Evolutionary conservation across 169 alveolate species (phyloP), one percentile per base, ranked within the genome.

Genomic region (Plasmodium cynomolgi): DNA sequence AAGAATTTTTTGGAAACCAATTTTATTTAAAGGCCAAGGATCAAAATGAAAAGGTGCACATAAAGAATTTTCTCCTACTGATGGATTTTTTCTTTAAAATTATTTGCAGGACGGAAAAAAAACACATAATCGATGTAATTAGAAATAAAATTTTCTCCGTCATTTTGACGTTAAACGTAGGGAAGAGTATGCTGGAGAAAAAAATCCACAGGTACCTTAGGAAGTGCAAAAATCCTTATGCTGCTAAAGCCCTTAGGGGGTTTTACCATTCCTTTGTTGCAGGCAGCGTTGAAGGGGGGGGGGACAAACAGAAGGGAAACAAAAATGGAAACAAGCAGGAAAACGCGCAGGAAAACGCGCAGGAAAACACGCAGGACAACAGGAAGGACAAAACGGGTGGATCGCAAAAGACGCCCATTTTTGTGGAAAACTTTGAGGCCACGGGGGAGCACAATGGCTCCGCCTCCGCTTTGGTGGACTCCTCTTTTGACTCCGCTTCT

Each of bases 71-170:
- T 75, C 62, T 85, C 58, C 68, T 39, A 75, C 39, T 85, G 47
- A 50, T 85, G 33, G 93, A 85, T 13, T 84, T 83, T 33, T 85
- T 85, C 23, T 85, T 85, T 62, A 85, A 85, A 85, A 85, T 85
- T 50, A 33, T 74, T 13, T 85, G 93, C 37, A 75, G 11, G 44
- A 85, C 93, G 39, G 84, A 85, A 17, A 74, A 75, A 34, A 85
- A 73, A 47, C 81, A 85, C 29, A 77, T 77, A 9, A 54, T 85
- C 29, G 81, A 85, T 75, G 31, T 85, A 4, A 85, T 85, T 74
- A 44, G 62, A 15, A 85, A 85, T 26, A 85, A 85, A 54, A 77
- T 85, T 2, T 85, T 85, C 62, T 47, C n/a, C 58, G 41, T 74
- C 8, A 54, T 85, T n/a, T 31, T 74, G 58, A 85, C 73, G 79